Evolutionary conservation across 371 early-diverging fungal species (phyloP).

Genomic region (Rhizopus sp.): DNA sequence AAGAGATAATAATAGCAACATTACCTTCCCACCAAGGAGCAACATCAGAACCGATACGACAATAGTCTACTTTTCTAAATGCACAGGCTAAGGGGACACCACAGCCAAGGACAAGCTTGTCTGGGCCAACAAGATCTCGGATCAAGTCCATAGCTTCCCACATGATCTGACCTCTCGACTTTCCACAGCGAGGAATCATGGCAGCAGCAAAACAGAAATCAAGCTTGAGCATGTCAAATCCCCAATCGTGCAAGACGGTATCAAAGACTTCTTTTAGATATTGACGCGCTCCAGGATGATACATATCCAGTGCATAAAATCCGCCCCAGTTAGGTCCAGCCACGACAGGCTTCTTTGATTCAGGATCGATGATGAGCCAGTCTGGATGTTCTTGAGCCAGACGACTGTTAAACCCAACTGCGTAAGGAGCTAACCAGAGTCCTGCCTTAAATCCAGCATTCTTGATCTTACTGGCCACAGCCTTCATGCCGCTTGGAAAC

Average conservation of each 20-base stretch:
- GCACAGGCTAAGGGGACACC: constrained; percentile 60
- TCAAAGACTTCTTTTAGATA: constrained; percentile 57
- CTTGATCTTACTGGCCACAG: constrained; percentile 41
- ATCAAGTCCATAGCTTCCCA: constrained; percentile 61
- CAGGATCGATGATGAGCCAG: constrained; percentile 51
- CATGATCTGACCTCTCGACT: constrained; percentile 62
- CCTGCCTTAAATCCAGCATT: constrained; percentile 53
- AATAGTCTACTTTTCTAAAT: constrained; percentile 58
- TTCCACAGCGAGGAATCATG: constrained; percentile 55
- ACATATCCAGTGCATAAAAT: constrained; percentile 58
- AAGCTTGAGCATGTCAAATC: constrained; percentile 60
- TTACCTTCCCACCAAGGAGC: constrained; percentile 60
- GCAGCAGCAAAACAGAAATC: constrained; percentile 67
- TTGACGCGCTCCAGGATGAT: constrained; percentile 42
- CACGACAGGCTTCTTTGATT: constrained; percentile 32
- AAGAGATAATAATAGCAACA: not conserved
- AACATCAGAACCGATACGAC: constrained; percentile 65
- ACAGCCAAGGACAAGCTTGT: constrained; percentile 57
- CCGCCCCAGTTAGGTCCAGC: constrained; percentile 57
- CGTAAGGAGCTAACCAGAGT: constrained; percentile 65
- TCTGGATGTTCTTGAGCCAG: constrained; percentile 57
- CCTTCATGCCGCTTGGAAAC: constrained; percentile 57
- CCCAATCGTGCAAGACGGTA: constrained; percentile 53
- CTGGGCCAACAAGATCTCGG: constrained; percentile 52
- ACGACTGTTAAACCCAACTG: constrained; percentile 48